Conservation (phyloP, 129 eudicot species). For the Flaveria linearis region DNA sequence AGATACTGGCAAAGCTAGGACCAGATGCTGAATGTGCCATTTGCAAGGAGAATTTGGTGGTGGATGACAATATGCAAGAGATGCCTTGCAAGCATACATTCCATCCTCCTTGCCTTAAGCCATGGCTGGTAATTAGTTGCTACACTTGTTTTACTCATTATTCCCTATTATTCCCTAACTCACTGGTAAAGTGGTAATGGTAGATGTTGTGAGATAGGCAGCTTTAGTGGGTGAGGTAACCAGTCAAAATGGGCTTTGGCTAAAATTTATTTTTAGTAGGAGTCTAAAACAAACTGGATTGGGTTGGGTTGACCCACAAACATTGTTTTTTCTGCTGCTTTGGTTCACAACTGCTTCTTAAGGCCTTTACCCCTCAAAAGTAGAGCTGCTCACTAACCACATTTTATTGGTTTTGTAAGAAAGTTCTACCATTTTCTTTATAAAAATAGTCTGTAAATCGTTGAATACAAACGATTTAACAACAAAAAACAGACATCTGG, state of each 20-base stretch:
- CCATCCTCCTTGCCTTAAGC: constrained; percentile 96
- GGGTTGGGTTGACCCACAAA: not conserved
- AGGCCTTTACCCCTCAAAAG: no score
- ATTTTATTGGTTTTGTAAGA: not conserved
- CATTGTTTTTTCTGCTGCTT: not conserved
- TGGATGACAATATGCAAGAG: constrained; percentile 86
- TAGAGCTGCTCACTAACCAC: no score
- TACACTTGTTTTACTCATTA: not conserved
- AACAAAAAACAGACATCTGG: not conserved
- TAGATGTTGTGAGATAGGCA: not conserved
- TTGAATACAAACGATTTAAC: not conserved
- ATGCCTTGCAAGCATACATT: constrained; percentile 92
- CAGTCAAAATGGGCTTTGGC: not conserved
- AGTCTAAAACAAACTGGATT: not conserved
- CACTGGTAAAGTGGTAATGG: not conserved
- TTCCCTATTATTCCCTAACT: not conserved
- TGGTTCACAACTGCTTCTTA: no score
- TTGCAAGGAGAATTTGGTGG: constrained; percentile 76
- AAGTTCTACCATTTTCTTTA: not conserved
- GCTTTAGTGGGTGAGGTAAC: not conserved
- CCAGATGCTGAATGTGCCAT: constrained; percentile 82
- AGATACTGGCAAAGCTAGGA: constrained; percentile 52
- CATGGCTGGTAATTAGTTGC: constrained; percentile 74
- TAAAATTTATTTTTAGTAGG: not conserved
- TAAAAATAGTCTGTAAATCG: not conserved